Evolutionary conservation across 305 asterid species (phyloP), one percentile per base, ranked within the genome.

Genomic region (Fraxinus angustifolia): DNA sequence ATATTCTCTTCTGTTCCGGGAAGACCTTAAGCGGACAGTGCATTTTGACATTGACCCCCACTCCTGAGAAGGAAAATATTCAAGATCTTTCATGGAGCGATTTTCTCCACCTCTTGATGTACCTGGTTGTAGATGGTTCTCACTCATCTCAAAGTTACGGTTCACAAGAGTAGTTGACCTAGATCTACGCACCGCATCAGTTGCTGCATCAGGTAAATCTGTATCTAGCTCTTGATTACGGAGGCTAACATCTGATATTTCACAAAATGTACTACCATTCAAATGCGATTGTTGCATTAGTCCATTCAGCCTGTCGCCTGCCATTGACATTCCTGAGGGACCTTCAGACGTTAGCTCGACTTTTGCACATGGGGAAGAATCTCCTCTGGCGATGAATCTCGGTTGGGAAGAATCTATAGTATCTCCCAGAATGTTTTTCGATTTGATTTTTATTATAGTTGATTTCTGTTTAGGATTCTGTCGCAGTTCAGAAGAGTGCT

Each of bases 151-250:
- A 82, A 33, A 74, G 70, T 85, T 81, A 83, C 76, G 78, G 74
- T 73, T 87, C 50, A 68, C 58, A 84, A 65, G 81, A 81, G 85
- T 87, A 45, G 71, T 31, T 48, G 97, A 90, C 87, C 95, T 89
- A 42, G 91, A 88, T 83, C 98, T 89, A 65, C 94, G 96, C 53
- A 88, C 85, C 58, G 93, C 91, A 88, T 94, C 97, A 74, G 97
- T 91, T 56, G 91, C 94, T 84, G 87, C 83, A 76, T 92, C 93
- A 31, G 95, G 94, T 45, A 83, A 88, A 76, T 85, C 95, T 78
- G 85, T 82, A 82, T 76, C 90, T 65, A 62, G 80, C 78, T 85
- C 90, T 72, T 83, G 83, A 81, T 85, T 81, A 62, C 80, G 83
- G 77, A 83, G 36, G 85, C 85, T 85, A 68, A 77, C 83, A 77